Conservation (phyloP, 805 yeast genomes). For the Cyberlindnera euphorbiiphila region DNA sequence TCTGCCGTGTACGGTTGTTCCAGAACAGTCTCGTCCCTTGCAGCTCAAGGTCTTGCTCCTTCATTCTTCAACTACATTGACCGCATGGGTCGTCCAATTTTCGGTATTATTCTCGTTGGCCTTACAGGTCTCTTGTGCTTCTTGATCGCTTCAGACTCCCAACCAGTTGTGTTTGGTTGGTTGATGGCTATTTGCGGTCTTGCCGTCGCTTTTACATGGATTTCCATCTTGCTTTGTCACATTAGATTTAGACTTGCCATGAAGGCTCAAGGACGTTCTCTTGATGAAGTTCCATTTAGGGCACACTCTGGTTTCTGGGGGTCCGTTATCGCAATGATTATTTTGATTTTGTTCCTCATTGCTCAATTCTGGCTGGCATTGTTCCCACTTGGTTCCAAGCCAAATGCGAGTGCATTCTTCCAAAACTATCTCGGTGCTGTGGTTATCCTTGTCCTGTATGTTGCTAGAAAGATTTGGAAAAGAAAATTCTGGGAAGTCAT, state of each 20-base stretch:
- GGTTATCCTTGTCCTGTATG: slow-evolving; percentile 35
- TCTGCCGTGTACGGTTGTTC: slow-evolving; percentile 57
- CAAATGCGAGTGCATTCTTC: slow-evolving; percentile 36
- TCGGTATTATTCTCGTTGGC: slow-evolving; percentile 39
- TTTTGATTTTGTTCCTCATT: slow-evolving; percentile 35
- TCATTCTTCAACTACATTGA: slow-evolving; percentile 40
- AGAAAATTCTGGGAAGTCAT: slow-evolving; percentile 40
- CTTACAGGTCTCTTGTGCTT: slow-evolving; percentile 41
- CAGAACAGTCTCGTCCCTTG: slow-evolving; percentile 45
- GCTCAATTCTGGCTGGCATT: slow-evolving; percentile 49
- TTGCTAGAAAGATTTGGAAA: slow-evolving; percentile 41
- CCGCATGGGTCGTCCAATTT: slow-evolving; percentile 46
- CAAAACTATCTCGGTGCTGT: slow-evolving; percentile 40
- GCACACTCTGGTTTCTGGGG: slow-evolving; percentile 43
- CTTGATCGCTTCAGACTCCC: slow-evolving; percentile 39
- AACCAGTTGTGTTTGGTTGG: slow-evolving; percentile 44
- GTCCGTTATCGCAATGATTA: slow-evolving; percentile 35
- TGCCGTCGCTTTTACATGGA: slow-evolving; percentile 47
- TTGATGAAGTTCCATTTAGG: slow-evolving; percentile 38
- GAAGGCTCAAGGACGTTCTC: slow-evolving; percentile 37
- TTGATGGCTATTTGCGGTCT: slow-evolving; percentile 46
- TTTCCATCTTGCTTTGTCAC: slow-evolving; percentile 40
- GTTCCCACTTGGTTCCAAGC: slow-evolving; percentile 38
- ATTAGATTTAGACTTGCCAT: slow-evolving; percentile 45
- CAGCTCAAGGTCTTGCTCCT: slow-evolving; percentile 45